phyloP scores from a whole-genome alignment of 2,329 filamentous ascomycete species.

The Aspergillus sp. region DNA sequence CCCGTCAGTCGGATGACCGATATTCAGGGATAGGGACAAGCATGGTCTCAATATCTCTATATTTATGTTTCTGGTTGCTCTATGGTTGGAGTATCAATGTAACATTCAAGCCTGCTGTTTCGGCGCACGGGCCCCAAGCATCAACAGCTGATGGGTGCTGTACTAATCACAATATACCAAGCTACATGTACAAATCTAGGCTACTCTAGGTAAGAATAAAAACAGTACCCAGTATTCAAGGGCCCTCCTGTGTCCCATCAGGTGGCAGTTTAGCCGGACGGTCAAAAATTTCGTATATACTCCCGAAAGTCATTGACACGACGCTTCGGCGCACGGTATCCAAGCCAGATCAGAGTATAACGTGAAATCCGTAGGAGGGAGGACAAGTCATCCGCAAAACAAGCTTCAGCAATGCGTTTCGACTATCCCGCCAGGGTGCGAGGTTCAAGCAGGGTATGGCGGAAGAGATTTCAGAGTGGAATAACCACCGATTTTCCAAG shows the following conservation, averaged over 20 bases:
- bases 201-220: neutral
- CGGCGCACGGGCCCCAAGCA: neutral
- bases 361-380: neutral
- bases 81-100: neutral
- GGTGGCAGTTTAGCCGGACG: neutral
- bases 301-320: neutral
- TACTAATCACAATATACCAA: neutral
- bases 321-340: neutral
- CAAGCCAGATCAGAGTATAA: neutral
- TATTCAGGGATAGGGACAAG: neutral
- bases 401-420: neutral
- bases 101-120: neutral
- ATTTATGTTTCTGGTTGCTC: neutral
- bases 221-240: neutral
- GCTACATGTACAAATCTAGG: slow-evolving; percentile 1
- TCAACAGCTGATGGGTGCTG: neutral
- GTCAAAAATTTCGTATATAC: neutral
- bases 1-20: slow-evolving; percentile 4
- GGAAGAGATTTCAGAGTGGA: neutral
- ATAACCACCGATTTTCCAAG: neutral
- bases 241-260: neutral
- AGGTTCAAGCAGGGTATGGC: neutral
- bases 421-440: neutral
- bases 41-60: neutral
- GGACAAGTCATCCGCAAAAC: neutral